phyloP scores from a whole-genome alignment of 371 early-diverging fungal genomes.

The Mortierella sp. region DNA sequence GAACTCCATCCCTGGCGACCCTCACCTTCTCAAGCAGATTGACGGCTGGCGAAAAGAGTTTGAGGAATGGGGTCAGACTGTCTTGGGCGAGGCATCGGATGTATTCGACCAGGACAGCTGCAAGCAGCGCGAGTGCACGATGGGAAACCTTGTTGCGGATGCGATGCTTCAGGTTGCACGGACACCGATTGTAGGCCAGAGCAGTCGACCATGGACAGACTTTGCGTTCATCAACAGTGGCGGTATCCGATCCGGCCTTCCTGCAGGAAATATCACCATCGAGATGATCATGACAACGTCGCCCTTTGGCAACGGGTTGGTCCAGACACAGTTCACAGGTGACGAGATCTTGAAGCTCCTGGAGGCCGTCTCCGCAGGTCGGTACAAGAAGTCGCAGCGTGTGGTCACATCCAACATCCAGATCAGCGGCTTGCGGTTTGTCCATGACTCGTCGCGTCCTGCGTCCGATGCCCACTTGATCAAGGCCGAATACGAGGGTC shows the following conservation, averaged over 20 bases:
- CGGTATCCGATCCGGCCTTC: constrained; percentile 68
- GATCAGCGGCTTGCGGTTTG: constrained; percentile 49
- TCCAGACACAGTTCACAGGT: constrained; percentile 64
- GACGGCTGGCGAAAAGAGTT: constrained; percentile 66
- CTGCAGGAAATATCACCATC: constrained; percentile 64
- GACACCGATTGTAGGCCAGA: constrained; percentile 20
- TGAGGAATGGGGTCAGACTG: constrained; percentile 59
- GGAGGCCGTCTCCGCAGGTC: constrained; percentile 57
- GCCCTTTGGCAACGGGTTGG: constrained; percentile 71
- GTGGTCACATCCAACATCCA: constrained; percentile 61
- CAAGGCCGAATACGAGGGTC: constrained; percentile 33
- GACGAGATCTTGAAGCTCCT: constrained; percentile 59
- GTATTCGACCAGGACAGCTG: constrained; percentile 60
- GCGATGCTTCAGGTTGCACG: constrained; percentile 61
- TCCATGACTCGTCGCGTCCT: constrained; percentile 36
- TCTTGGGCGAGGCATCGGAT: constrained; percentile 61
- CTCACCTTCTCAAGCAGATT: constrained; percentile 52
- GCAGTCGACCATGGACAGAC: constrained; percentile 38
- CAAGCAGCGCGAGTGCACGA: constrained; percentile 63
- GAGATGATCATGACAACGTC: constrained; percentile 66
- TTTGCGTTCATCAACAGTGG: constrained; percentile 71
- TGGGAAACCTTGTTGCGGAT: constrained; percentile 72
- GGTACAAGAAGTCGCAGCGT: constrained; percentile 31
- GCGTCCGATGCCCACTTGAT: constrained; percentile 18
- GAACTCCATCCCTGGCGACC: constrained; percentile 62